Conservation (phyloP, 2,329 filamentous ascomycete species). For the Penicillium italicum region DNA sequence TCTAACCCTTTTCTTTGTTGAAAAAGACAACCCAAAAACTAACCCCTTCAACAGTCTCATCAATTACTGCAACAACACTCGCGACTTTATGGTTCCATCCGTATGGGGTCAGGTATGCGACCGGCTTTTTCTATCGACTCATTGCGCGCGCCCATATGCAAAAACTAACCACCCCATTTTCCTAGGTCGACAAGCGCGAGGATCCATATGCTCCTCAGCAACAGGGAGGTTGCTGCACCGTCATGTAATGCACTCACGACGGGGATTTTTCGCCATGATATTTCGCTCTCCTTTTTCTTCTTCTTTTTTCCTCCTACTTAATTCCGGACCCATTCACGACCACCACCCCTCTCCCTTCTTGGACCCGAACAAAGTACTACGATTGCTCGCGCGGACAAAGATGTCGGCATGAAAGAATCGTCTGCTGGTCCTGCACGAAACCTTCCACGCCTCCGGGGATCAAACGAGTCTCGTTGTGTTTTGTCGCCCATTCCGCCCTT, state of each 20-base stretch:
- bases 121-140: constrained; percentile 4
- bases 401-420: constrained; percentile 19
- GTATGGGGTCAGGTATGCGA: constrained; percentile 76
- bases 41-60: constrained; percentile 68
- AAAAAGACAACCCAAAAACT: constrained; percentile 1
- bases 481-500: constrained; percentile 1
- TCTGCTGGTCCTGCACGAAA: constrained; percentile 24
- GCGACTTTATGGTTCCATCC: constrained; percentile 98
- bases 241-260: constrained; percentile 67
- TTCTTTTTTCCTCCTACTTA: constrained; percentile 19
- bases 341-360: constrained; percentile 8
- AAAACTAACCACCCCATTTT: constrained; percentile 13
- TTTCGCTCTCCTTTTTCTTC: constrained; percentile 15
- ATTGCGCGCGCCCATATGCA: constrained; percentile 4
- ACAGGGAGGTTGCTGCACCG: constrained; percentile 83
- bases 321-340: constrained; percentile 20
- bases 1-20: constrained; percentile 19
- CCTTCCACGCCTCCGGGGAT: constrained; percentile 12
- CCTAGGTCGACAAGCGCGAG: constrained; percentile 81
- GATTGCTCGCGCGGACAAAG: constrained; percentile 19
- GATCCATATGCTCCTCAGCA: constrained; percentile 98
- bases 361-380: constrained; percentile 12
- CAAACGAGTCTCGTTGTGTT: constrained; percentile 3
- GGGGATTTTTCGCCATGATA: constrained; percentile 23
- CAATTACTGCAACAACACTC: constrained; percentile 94